These are phyloP conservation scores for Ceratobasidium sp. DNA, from an alignment of 1,284 basidiomycete genomes.

Conservation along the genomic window DNA sequence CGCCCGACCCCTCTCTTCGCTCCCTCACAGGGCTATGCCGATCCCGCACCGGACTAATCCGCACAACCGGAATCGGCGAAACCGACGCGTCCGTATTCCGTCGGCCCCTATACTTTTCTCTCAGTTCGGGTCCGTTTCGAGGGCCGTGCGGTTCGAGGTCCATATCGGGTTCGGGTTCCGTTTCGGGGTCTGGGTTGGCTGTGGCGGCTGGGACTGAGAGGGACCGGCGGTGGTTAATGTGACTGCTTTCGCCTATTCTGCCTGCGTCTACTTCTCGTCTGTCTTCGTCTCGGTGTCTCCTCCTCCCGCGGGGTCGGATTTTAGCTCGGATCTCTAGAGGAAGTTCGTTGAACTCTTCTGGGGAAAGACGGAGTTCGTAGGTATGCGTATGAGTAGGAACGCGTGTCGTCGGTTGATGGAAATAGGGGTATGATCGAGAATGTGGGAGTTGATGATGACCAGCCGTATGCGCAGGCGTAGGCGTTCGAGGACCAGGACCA, in stretches of 20 bases:
- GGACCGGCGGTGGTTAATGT: too few relatives aligned
- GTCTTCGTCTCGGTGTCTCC: neutral
- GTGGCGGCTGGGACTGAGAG: neutral
- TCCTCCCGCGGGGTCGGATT: too few relatives aligned
- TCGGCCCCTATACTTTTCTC: conserved; percentile 31
- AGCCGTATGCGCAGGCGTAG: too few relatives aligned
- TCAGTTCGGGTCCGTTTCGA: conserved; percentile 16
- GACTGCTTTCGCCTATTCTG: neutral
- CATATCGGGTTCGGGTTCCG: neutral
- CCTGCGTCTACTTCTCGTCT: neutral
- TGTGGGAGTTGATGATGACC: neutral
- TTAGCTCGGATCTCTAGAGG: conserved; percentile 13
- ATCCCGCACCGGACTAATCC: too few relatives aligned
- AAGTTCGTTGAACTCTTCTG: conserved; percentile 6
- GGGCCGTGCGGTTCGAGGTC: conserved; percentile 14
- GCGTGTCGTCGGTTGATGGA: neutral
- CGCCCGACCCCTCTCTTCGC: too few relatives aligned
- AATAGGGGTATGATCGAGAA: neutral
- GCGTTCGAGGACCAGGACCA: too few relatives aligned
- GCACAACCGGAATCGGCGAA: too few relatives aligned
- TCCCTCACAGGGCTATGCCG: too few relatives aligned
- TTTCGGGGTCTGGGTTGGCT: neutral
- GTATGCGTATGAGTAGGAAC: conserved; percentile 15
- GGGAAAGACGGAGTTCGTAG: conserved; percentile 22
- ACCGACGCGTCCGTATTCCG: too few relatives aligned